Conservation (phyloP, 2,329 filamentous ascomycete genomes). For the Clarireedia paspali region DNA sequence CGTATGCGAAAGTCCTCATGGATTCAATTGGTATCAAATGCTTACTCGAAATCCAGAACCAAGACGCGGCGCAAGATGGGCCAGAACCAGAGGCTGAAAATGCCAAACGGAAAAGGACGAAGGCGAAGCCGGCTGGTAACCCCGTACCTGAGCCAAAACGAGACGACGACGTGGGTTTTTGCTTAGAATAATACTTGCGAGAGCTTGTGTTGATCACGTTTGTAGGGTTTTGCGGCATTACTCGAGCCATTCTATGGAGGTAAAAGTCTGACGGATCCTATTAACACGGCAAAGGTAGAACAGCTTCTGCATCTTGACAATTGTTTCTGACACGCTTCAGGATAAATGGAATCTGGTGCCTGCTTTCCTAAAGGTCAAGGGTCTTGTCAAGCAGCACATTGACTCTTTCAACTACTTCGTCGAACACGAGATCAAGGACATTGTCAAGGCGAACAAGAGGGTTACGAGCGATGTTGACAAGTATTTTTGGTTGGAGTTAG, state of each 20-base stretch:
- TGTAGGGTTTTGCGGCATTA: constrained; percentile 50
- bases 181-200: neutral
- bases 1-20: neutral
- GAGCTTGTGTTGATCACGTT: neutral
- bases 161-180: constrained; percentile 23
- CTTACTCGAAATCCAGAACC: neutral
- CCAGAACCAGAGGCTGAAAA: constrained; percentile 16
- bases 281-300: constrained; percentile 49
- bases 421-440: constrained; percentile 93
- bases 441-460: constrained; percentile 81
- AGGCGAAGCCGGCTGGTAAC: constrained; percentile 12
- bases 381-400: constrained; percentile 77
- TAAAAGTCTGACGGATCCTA: constrained; percentile 60
- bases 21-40: neutral
- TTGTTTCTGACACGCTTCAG: constrained; percentile 42
- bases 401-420: constrained; percentile 99
- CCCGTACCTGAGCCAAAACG: constrained; percentile 12
- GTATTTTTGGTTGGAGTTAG: constrained; percentile 77
- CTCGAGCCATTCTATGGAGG: constrained; percentile 64
- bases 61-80: neutral
- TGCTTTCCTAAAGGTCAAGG: constrained; percentile 96
- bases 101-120: constrained; percentile 19
- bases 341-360: constrained; percentile 98
- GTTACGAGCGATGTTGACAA: constrained; percentile 90
- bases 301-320: neutral